phyloP scores from a whole-genome alignment of 306 rosid genomes.

The Quercus suber region DNA sequence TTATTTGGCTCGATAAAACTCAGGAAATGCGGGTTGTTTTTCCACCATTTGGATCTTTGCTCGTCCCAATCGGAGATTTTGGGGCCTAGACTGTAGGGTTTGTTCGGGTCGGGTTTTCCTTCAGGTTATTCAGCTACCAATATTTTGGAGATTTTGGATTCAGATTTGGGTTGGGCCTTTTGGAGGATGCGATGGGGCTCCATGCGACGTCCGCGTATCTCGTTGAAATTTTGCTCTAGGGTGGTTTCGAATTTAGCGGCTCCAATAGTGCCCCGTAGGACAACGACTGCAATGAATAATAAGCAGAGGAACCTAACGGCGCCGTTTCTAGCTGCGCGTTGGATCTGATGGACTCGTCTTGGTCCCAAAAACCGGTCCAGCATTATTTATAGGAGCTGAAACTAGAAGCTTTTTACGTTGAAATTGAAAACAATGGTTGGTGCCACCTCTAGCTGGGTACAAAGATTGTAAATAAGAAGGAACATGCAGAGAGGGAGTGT shows the following conservation, averaged over 20 bases:
- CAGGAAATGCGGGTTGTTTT: constrained; percentile 52
- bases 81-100: constrained; percentile 67
- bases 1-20: too few species aligned
- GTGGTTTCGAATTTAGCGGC: constrained; percentile 79
- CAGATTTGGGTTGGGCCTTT: constrained; percentile 34
- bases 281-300: constrained; percentile 57
- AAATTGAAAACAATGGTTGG: background rate
- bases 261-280: constrained; percentile 82
- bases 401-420: background rate
- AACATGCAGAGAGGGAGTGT: constrained; percentile 5
- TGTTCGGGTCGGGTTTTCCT: constrained; percentile 33
- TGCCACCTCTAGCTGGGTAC: background rate
- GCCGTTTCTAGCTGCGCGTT: constrained; percentile 54
- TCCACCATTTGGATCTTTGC: constrained; percentile 61
- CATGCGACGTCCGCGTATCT: constrained; percentile 59
- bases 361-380: constrained; percentile 53
- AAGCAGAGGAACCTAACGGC: constrained; percentile 58
- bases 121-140: constrained; percentile 39
- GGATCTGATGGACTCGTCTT: constrained; percentile 72
- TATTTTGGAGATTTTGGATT: constrained; percentile 26
- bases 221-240: constrained; percentile 69
- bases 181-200: constrained; percentile 61
- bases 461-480: constrained; percentile 21
- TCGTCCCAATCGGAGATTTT: constrained; percentile 75
- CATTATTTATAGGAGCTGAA: constrained; percentile 29